Conservation (phyloP, 306 rosid species). For the Mimosa bimucronata region DNA sequence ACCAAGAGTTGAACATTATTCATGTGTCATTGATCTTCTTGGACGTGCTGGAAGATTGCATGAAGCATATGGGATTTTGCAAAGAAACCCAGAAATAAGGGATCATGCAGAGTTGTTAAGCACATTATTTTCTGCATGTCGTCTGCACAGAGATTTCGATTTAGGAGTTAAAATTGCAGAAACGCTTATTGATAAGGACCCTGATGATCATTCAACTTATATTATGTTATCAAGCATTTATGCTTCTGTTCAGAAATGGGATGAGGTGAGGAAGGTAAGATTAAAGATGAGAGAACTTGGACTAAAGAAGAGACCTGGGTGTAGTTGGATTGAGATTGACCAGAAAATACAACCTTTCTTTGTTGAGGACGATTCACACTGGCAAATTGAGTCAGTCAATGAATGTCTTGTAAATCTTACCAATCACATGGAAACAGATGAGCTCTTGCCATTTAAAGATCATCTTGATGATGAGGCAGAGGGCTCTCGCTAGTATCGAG, state of each 20-base stretch:
- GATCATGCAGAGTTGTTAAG: constrained; percentile 61
- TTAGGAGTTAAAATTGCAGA: constrained; percentile 64
- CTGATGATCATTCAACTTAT: constrained; percentile 67
- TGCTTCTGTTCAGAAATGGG: constrained; percentile 71
- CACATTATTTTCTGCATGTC: constrained; percentile 73
- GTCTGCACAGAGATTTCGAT: constrained; percentile 55
- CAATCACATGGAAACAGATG: constrained; percentile 63
- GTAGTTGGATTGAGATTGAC: constrained; percentile 85
- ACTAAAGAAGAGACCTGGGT: constrained; percentile 76
- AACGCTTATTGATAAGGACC: constrained; percentile 58
- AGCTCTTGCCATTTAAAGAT: constrained; percentile 36
- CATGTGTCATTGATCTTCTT: constrained; percentile 83
- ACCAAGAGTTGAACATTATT: constrained; percentile 72
- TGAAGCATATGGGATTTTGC: constrained; percentile 74
- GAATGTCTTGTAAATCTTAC: constrained; percentile 61
- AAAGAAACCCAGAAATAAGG: constrained; percentile 55
- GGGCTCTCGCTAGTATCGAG: not conserved
- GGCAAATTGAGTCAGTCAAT: constrained; percentile 52
- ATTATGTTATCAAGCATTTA: constrained; percentile 64
- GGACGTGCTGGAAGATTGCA: constrained; percentile 83
- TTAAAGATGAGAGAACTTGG: constrained; percentile 72
- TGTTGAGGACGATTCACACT: constrained; percentile 63
- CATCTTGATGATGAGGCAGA: constrained; percentile 32
- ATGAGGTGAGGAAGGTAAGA: constrained; percentile 65
- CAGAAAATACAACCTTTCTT: constrained; percentile 65